These are phyloP conservation scores for Harringtonia lauricola DNA, from an alignment of 2,329 filamentous ascomycete genomes.

Conservation along the genomic window DNA sequence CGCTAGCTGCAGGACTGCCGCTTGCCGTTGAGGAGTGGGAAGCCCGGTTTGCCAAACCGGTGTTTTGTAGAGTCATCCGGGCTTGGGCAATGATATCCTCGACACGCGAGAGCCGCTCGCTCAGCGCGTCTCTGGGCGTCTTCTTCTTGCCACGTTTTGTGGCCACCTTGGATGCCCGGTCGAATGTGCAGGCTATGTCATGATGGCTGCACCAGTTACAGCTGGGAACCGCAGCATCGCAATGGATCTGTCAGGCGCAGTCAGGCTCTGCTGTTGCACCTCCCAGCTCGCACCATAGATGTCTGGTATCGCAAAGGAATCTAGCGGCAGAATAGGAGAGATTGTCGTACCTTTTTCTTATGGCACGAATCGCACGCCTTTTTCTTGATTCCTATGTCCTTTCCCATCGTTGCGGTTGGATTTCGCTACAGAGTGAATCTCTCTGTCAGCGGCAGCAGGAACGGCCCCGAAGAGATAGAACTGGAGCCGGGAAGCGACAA, in stretches of 20 bases:
- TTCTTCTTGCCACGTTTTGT: not conserved
- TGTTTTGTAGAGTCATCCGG: not conserved
- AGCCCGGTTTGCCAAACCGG: too few species aligned
- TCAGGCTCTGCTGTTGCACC: too few species aligned
- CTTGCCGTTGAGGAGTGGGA: not conserved
- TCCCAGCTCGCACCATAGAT: too few species aligned
- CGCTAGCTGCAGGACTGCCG: not conserved
- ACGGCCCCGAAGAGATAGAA: too few species aligned
- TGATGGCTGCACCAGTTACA: conserved; percentile 2
- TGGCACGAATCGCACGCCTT: conserved; percentile 1
- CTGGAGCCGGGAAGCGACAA: too few species aligned
- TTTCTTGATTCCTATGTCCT: not conserved
- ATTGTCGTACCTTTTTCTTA: not conserved
- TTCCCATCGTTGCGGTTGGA: too few species aligned
- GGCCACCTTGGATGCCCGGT: not conserved
- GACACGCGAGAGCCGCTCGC: not conserved
- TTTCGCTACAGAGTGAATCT: too few species aligned
- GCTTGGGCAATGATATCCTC: not conserved
- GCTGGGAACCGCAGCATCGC: not conserved
- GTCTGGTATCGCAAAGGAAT: too few species aligned
- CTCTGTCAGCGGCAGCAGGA: too few species aligned
- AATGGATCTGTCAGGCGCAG: conserved; percentile 1
- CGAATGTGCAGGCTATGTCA: not conserved
- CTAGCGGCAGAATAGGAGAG: not conserved
- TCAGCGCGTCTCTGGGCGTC: not conserved